Evolutionary conservation across 441 rosid genomes (phyloP), one percentile per base, ranked within the genome.

Genomic region (Brassica hybrid): DNA sequence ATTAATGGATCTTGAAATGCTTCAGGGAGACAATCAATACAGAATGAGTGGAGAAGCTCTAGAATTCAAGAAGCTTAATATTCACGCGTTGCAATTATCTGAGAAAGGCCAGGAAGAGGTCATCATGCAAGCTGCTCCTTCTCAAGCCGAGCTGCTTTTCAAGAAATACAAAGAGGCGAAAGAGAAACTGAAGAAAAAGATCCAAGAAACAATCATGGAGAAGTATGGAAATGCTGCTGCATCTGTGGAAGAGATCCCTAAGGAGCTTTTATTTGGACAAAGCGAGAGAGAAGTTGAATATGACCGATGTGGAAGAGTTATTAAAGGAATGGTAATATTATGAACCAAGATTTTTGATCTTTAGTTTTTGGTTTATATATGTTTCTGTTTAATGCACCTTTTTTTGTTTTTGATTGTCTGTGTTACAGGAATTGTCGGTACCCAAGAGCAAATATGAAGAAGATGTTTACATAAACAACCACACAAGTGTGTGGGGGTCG

Each of bases 211-310:
- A 1, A 87, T 90, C 19, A 79, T 82, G 87, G 89, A 89, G 72
- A 91, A 87, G 71, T 90, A 91, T 62, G 95, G 98, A 13, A 91
- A 91, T 72, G 94, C 97, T 4, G 95, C 92, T 4, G 95, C 92
- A 5, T 79, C 79, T 69, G 86, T 82, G 75, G 97, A 88, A 82
- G 93, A 90, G 34, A 30, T 88, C 52, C 91, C 93, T 0, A 83
- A 21, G 76, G 93, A 90, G 78, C 87, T 90, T 76, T 83, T 90
- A 2, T 56, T 88, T 36, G 93, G 91, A 17, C 93, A 90, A 70
- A 88, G 85, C 56, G 95, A 90, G 81, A 81, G 84, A 57, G 83
- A 87, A 48, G 87, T 89, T 7, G 91, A 90, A 73, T 90, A 86
- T 82, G 93, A 88, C 66, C 74, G 79, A 54, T 79, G 77, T 74